Base-by-base conservation (phyloP, 768 basidiomycete genomes). In the Hericium alpestre region DNA sequence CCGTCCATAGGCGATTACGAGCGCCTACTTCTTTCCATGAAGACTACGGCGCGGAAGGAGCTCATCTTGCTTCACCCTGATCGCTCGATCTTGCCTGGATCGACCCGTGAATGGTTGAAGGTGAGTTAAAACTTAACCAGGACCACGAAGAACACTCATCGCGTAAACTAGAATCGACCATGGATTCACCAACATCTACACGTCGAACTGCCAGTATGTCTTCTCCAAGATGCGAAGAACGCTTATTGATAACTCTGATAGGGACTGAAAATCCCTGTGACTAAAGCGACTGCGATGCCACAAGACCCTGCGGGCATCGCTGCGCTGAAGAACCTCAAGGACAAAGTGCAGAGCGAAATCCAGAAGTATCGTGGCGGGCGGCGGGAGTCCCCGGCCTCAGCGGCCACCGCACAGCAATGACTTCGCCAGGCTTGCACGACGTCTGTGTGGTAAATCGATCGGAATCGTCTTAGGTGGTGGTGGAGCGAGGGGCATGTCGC, bases 41-140 rank as follows among this genome's bases (percentile, higher is more conserved):
- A 98, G 74, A 97, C 95, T 0, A 98, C 95, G 0, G 96, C 95
- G n/a, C 76, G 96, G 55, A 98, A 98, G 71, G 96, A 99, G 68
- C 81, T 99, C 25, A 86, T 99, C 4, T 76, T 99, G 4, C 76
- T 99, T 10, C 96, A 99, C 65, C 86, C 93, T 2, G 91, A 96
- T 66, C 84, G 93, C 40, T 85, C 84, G 20, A 90, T 98, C 3
- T 73, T 79, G 9, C 86, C 93, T 3, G 95, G 95, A 2, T 93
- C 90, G 9, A 99, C 96, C 39, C 80, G 95, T 43, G 88, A 90
- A 69, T 99, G 96, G 95, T 76, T 99, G 53, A 92, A 93, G 79
- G 93, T 90, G 56, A 38, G 70, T 65, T 50, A 9, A 12, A 15
- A 46, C n/a, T 53, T 25, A 25, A 25, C 3, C 48, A 51, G 63